Conservation (phyloP, 345 rosid genomes). For the Eucalyptus paniculata region DNA sequence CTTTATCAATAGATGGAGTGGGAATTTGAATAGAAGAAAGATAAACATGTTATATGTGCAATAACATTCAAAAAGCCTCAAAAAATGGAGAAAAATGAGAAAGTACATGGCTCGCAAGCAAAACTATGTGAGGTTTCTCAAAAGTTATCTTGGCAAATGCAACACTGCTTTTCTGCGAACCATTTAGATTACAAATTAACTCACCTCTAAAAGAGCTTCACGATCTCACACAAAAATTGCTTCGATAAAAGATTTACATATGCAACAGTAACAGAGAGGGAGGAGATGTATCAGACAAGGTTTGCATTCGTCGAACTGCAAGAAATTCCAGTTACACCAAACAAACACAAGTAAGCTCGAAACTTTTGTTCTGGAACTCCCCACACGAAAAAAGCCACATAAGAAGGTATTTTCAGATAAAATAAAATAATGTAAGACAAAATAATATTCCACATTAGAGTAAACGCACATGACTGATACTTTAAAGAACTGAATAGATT, state of each 20-base stretch:
- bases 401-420: background rate
- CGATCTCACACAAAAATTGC: background rate
- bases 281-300: background rate
- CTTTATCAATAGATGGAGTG: background rate
- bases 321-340: background rate
- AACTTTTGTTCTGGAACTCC: background rate
- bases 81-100: too few species aligned
- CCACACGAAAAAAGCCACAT: background rate
- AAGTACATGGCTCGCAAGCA: too few species aligned
- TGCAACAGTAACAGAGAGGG: background rate
- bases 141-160: too few species aligned
- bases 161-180: too few species aligned
- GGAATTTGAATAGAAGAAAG: background rate
- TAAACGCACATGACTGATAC: rapidly evolving
- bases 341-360: background rate
- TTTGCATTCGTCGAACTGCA: background rate
- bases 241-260: too few species aligned
- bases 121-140: too few species aligned
- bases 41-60: too few species aligned
- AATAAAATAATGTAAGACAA: background rate
- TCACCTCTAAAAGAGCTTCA: background rate
- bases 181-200: background rate
- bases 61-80: too few species aligned
- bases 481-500: background rate
- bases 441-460: rapidly evolving